Evolutionary conservation across 495 filamentous ascomycete species (phyloP), one percentile per base, ranked within the genome.

Genomic region (Penicillium pulvis): DNA sequence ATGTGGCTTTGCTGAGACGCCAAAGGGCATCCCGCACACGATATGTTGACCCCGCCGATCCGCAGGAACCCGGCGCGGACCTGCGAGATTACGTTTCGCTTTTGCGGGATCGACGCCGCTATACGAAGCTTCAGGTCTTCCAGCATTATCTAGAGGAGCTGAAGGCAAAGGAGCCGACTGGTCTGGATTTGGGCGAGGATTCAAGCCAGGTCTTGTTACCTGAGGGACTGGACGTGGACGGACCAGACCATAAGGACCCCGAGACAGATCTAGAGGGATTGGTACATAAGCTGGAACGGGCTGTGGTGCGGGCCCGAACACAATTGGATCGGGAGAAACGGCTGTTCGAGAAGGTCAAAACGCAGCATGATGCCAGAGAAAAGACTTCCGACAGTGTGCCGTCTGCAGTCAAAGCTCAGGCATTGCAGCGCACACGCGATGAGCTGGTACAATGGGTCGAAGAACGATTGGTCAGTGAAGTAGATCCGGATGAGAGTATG

Each of bases 371-470:
- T 11, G 55, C 60, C 11, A 53, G 70, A 19, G 63, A 69, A 2
- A 60, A 66, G 14, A 20, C 6, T n/a, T 17, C 24, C 1, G 58
- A 46, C 3, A 51, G 59, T 33, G 12, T 55, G 24, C 12, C 63
- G 5, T 69, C 76, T 3, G 79, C 77, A 36, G 55, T 77, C 33
- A 80, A 76, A 55, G 49, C 60, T 3, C 52, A 20, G 16, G 86
- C 85, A 14, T 64, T 85, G 52, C 74, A 77, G 52, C 67, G 67
- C n/a, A 85, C 85, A 3, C 77, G 88, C 24, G 80, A 84, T 63
- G 86, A 85, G 50, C 72, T 91, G 53, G 87, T 90, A 41, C 78
- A 80, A 60, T 91, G 88, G 88, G 87, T 91, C 23, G 87, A 91
- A 66, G 75, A 79, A 12, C 87, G 88, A 58, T 72, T 91, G 8